Conservation (phyloP, 2,329 filamentous ascomycete species). For the Ophiocordyceps unilateralis region DNA sequence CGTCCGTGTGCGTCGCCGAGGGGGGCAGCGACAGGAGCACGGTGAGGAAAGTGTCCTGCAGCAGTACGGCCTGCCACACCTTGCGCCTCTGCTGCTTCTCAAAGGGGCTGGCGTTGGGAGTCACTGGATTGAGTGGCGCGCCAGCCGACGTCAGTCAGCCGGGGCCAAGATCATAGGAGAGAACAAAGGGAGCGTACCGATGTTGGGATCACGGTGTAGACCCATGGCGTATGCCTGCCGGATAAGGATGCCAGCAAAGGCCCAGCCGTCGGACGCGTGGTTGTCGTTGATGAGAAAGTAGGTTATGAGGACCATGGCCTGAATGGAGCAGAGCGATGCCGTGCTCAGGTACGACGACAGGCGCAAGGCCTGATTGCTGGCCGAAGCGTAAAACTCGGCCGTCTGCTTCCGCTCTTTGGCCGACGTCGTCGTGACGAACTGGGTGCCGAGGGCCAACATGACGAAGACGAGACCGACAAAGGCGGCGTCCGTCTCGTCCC, state of each 20-base stretch:
- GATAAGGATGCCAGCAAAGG: constrained; percentile 61
- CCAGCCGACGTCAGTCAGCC: background rate
- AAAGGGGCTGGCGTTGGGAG: constrained; percentile 46
- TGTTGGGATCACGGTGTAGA: constrained; percentile 61
- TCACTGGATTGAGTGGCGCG: constrained; percentile 28
- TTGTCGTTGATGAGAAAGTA: constrained; percentile 81
- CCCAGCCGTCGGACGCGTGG: constrained; percentile 68
- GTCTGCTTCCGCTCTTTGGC: constrained; percentile 52
- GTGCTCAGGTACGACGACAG: constrained; percentile 63
- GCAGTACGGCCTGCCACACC: constrained; percentile 64
- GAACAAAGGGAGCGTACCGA: constrained; percentile 26
- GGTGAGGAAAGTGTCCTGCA: constrained; percentile 69
- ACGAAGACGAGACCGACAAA: constrained; percentile 59
- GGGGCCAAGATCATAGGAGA: background rate
- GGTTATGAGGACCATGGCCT: constrained; percentile 64
- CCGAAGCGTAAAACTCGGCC: constrained; percentile 67
- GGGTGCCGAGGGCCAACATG: constrained; percentile 62
- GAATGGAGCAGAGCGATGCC: constrained; percentile 54
- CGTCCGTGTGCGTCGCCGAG: constrained; percentile 63
- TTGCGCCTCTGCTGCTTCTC: constrained; percentile 68
- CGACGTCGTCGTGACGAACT: constrained; percentile 48
- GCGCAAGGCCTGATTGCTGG: constrained; percentile 59
- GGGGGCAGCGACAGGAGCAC: constrained; percentile 63
- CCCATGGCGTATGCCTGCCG: constrained; percentile 71
- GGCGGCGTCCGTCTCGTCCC: constrained; percentile 39